Evolutionary conservation across 495 filamentous ascomycete genomes (phyloP), one percentile per base, ranked within the genome.

Genomic region (Lasiosphaeris hirsuta): DNA sequence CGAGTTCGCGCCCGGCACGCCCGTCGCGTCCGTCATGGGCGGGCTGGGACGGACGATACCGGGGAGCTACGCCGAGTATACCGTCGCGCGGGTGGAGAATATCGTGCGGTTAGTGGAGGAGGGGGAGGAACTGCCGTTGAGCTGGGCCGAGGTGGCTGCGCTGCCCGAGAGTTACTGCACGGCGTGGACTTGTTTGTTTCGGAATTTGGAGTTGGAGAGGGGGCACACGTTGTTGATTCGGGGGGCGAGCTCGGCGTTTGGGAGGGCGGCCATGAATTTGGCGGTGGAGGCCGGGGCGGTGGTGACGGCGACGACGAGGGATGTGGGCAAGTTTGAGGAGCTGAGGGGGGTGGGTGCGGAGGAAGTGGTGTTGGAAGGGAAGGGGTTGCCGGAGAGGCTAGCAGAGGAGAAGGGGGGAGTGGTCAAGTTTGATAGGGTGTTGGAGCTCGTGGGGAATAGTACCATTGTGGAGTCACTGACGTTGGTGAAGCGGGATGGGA

Each of bases 361-460:
- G 9, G 62, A 66, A 3, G 69, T 64, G 7, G 59, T 65, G 19
- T 50, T 62, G 11, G 73, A 78, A 57, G 47, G 60, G 14, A 39
- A 51, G 0, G 51, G 57, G 9, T 63, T 73, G 5, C 60, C 38
- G 19, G 36, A 30, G 11, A 39, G 53, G 18, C 44, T 58, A 55
- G 8, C 5, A 13, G 7, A 44, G 47, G n/a, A 58, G 43, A 13
- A 44, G 7, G 17, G 23, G 4, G 44, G 56, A 30, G 23, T 30
- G 23, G 5, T 30, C 23, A 30, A 30, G 10, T 78, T 78, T 54
- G 76, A 81, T 45, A 65, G 65, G 37, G 65, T 74, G n/a, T 56
- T 81, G 30, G 66, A 78, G 10, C 67, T 79, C 9, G 63, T 79
- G 7, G 76, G 76, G 1, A 78, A 81, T 49, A 69, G 71, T 39